A percentile compares a stretch with the other conserved stretches of the same genome.
Conservation (phyloP, 331 rosid species). For the Dryas integrifolia region DNA sequence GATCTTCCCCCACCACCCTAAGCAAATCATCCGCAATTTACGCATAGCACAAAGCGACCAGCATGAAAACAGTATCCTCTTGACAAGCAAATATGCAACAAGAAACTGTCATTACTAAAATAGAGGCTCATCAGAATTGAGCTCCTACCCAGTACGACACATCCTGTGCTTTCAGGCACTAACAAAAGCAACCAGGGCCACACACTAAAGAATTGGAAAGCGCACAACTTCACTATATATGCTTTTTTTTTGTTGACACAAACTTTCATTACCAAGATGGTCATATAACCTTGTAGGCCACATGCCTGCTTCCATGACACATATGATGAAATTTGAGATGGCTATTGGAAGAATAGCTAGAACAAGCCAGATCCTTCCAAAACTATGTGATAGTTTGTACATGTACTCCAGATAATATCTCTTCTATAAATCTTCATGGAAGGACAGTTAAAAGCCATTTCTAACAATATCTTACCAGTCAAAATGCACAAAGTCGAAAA, state of each 20-base stretch:
- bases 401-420: not conserved
- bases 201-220: not conserved
- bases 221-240: not conserved
- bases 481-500: not conserved
- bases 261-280: not conserved
- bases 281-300: not conserved
- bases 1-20: slow-evolving; percentile 81
- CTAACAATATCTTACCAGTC: not conserved
- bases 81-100: slow-evolving; percentile 17
- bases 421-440: not conserved
- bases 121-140: not conserved
- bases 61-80: slow-evolving; percentile 18
- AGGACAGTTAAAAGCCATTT: not conserved
- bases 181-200: not conserved
- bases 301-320: not conserved
- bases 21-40: slow-evolving; percentile 35
- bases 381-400: not conserved
- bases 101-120: not conserved
- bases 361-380: not conserved
- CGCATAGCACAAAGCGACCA: slow-evolving; percentile 11
- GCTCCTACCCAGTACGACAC: not conserved
- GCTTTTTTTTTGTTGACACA: not conserved
- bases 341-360: not conserved
- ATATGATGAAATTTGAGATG: slow-evolving; percentile 5
- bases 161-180: not conserved